Evolutionary conservation across 257 asterid species (phyloP).

Genomic region (Salvia miltiorrhiza): DNA sequence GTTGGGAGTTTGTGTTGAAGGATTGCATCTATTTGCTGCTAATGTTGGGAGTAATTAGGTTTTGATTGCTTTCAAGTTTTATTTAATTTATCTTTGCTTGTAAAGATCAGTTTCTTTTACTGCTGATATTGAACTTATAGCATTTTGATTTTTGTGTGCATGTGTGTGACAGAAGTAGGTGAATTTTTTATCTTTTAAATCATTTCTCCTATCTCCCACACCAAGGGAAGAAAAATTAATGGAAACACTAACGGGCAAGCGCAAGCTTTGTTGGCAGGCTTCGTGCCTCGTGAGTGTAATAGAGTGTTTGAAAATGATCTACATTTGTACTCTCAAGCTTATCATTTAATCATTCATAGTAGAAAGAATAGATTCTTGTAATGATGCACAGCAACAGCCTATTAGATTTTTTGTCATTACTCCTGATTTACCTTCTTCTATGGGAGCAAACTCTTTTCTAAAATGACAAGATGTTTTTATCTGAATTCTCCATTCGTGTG

Average conservation of each 20-base stretch:
- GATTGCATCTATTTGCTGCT: not conserved
- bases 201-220: not conserved
- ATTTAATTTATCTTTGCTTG: not conserved
- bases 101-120: not conserved
- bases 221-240: not conserved
- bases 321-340: not conserved
- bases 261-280: not conserved
- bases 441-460: not conserved
- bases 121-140: not conserved
- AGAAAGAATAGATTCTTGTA: not conserved
- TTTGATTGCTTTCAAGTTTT: not conserved
- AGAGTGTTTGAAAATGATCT: not conserved
- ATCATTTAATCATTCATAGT: not conserved
- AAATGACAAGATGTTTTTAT: not conserved
- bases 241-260: not conserved
- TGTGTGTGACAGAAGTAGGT: not conserved
- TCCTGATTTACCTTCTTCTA: not conserved
- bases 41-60: not conserved
- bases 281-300: not conserved
- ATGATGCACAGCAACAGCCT: too few species aligned
- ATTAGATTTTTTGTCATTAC: not conserved
- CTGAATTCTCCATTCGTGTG: constrained; percentile 1
- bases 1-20: not conserved
- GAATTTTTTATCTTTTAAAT: not conserved
- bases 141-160: not conserved